phyloP scores from a whole-genome alignment of 2,329 filamentous ascomycete species.

The Scytalidium sp. region DNA sequence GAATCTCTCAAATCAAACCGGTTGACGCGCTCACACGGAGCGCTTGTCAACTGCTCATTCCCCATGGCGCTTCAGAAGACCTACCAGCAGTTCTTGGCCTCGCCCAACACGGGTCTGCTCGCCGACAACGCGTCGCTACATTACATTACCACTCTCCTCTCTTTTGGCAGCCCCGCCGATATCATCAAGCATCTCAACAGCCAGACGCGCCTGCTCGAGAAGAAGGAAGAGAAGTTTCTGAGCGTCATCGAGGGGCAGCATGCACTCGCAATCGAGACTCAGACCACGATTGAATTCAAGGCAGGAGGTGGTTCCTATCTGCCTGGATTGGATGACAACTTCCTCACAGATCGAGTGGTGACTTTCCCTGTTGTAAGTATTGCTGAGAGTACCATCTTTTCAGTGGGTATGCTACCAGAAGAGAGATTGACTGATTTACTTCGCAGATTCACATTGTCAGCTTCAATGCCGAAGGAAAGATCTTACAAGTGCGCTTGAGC shows the following conservation, averaged over 20 bases:
- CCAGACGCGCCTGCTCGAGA: slow-evolving; percentile 72
- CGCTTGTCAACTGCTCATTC: background rate
- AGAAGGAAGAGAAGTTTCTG: slow-evolving; percentile 77
- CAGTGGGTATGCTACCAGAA: background rate
- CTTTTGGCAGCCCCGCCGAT: slow-evolving; percentile 65
- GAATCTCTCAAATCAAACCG: background rate
- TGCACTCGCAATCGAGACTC: slow-evolving; percentile 72
- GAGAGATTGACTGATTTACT: background rate
- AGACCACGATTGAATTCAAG: slow-evolving; percentile 80
- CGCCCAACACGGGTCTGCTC: slow-evolving; percentile 62
- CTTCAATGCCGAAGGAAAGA: slow-evolving; percentile 75
- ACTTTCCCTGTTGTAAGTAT: slow-evolving; percentile 74
- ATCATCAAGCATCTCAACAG: slow-evolving; percentile 80
- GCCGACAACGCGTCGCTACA: slow-evolving; percentile 67
- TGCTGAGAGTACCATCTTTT: background rate
- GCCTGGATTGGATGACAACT: slow-evolving; percentile 90
- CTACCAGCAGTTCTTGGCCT: slow-evolving; percentile 71
- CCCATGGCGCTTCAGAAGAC: slow-evolving; percentile 47
- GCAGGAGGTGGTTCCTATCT: slow-evolving; percentile 82
- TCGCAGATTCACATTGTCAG: slow-evolving; percentile 80
- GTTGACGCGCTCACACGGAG: background rate
- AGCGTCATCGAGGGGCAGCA: slow-evolving; percentile 68
- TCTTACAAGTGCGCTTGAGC: slow-evolving; percentile 80
- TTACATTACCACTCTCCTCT: slow-evolving; percentile 87
- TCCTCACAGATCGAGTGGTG: slow-evolving; percentile 78